Evolutionary conservation across 176 grass and related monocot species (phyloP).

Genomic region (Oryza officinalis): DNA sequence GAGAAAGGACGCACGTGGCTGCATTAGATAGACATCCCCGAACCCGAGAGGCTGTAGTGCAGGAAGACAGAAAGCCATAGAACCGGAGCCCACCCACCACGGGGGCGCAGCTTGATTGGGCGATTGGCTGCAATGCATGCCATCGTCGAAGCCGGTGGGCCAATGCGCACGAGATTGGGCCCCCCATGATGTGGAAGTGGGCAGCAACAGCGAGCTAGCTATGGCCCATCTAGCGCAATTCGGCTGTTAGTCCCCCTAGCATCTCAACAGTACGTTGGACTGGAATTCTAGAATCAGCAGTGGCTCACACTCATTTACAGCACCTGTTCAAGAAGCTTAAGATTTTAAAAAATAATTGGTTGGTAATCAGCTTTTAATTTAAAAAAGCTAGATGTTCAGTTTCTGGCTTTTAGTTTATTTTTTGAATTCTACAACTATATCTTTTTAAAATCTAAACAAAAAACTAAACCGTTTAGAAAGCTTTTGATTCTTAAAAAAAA

Average conservation of each 20-base stretch:
- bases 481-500: too few species aligned
- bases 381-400: too few species aligned
- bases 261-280: neutral
- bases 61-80: neutral
- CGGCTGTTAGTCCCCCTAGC: neutral
- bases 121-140: neutral
- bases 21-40: too few species aligned
- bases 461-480: too few species aligned
- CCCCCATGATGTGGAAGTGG: neutral
- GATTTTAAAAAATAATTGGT: too few species aligned
- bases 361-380: too few species aligned
- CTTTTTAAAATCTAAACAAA: too few species aligned
- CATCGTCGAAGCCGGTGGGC: neutral
- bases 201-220: neutral
- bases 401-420: too few species aligned
- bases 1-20: too few species aligned
- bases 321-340: too few species aligned
- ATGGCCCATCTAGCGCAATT: constrained; percentile 14
- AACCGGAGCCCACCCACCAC: neutral
- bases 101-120: neutral
- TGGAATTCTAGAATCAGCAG: neutral
- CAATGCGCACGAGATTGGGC: neutral
- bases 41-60: too few species aligned
- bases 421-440: too few species aligned
- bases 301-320: neutral